Base-by-base conservation (phyloP, 192 early-diverging fungal genomes). In the Rhizophagus clarus region DNA sequence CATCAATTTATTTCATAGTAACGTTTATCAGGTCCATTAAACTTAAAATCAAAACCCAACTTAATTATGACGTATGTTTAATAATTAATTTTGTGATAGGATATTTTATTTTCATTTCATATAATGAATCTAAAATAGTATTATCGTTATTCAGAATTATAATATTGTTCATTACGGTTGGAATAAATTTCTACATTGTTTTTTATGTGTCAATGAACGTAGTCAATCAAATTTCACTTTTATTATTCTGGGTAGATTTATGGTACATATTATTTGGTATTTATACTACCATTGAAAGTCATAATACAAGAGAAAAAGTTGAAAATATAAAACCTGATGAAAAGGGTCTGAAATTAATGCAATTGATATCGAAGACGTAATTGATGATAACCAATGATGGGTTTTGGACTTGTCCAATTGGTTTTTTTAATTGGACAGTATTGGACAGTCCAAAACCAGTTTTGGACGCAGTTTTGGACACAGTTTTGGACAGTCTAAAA, bases 231-330 rank as follows among this genome's bases (percentile, higher is more conserved):
- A 8, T 75, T 61, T 75, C 73, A 61, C 73, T 75, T 61, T 75
- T 75, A 75, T 51, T 75, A 61, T 62, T 75, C 56, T 75, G 73
- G 73, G 2, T 60, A 31, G 60, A 62, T 75, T 75, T 75, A 26
- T 75, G 73, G 73, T 12, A 8, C 61, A 22, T 60, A 60, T 74
- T 74, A 61, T 61, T 74, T 51, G 26, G 4, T 60, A 74, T 74
- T 61, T 74, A 74, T 74, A 32, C 28, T 74, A n/a, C n/a, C 6
- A 74, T 74, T 29, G 73, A 74, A 74, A 11, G 17, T 31, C 40
- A 22, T 32, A 70, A 40, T 22, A 11, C 9, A 14, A 1, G 37
- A 31, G 34, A 29, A 40, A 8, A 7, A 40, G 37, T n/a, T n/a
- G n/a, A n/a, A n/a, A n/a, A n/a, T n/a, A n/a, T n/a, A n/a, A n/a